Conservation (phyloP, 257 asterid genomes). For the Asclepias syriaca region DNA sequence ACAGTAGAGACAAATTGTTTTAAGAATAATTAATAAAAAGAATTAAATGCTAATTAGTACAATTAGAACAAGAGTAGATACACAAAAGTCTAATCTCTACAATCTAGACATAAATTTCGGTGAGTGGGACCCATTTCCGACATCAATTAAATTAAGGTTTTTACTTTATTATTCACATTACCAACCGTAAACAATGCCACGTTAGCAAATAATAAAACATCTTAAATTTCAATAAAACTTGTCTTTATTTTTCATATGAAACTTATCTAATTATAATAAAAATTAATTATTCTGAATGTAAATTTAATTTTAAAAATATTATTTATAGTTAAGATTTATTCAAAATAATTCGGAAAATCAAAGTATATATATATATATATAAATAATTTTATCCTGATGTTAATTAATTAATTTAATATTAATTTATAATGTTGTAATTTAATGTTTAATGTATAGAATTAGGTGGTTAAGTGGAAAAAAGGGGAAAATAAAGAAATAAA, state of each 20-base stretch:
- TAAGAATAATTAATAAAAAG: too few relatives aligned
- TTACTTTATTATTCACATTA: not conserved
- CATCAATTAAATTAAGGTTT: not conserved
- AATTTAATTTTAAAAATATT: too few relatives aligned
- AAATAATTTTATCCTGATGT: not conserved
- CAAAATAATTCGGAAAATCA: too few relatives aligned
- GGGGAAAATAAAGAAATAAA: too few relatives aligned
- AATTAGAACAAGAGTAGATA: not conserved
- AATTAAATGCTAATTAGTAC: not conserved
- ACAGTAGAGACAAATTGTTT: not conserved
- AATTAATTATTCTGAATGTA: too few relatives aligned
- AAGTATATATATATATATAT: not conserved
- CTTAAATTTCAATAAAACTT: too few relatives aligned
- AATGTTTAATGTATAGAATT: not conserved
- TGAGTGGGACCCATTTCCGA: slow-evolving; percentile 16
- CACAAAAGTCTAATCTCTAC: not conserved
- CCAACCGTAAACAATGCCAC: slow-evolving; percentile 9
- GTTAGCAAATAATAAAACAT: not conserved
- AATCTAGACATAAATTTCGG: slow-evolving; percentile 18
- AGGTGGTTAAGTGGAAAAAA: too few relatives aligned
- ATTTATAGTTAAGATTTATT: too few relatives aligned
- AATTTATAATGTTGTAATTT: too few relatives aligned
- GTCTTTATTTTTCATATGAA: too few relatives aligned
- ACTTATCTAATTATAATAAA: too few relatives aligned
- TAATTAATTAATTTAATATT: not conserved